Evolutionary conservation across 352 stramenopile species (phyloP), one percentile per base, ranked within the genome.

Genomic region (Aphanomyces invadans): DNA sequence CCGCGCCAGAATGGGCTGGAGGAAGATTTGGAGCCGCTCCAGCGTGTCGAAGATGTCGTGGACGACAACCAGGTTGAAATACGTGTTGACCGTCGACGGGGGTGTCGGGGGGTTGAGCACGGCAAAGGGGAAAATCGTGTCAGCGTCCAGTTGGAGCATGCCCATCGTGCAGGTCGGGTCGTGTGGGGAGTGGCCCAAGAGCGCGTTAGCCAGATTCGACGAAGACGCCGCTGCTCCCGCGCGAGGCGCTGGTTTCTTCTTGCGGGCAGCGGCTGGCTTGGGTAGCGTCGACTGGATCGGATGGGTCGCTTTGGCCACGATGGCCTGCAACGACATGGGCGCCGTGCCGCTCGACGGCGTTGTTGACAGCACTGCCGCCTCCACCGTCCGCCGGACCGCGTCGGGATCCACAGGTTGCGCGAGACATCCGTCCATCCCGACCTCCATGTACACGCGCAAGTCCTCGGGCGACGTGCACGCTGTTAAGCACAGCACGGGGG

Each of bases 31-130:
- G 71, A 97, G 74, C 4, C 87, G 76, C 70, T 98, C 94, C 76
- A 85, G 97, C 39, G 89, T 98, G 62, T 98, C 95, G 65, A 98
- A 98, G 23, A 98, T 75, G 54, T 98, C 94, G 67, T 98, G 92
- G 33, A 96, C 90, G 5, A 98, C 77, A 29, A 98, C 91, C 44
- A 98, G 77, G 65, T 97, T 98, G 76, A 97, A 97, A 62, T 97
- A 91, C 4, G 80, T 81, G 26, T 86, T 79, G 57, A 54, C 76
- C 44, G 44, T 65, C 62, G 17, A 53, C n/a, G 39, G 53, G 26
- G 44, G 42, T 39, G 29, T 25, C n/a, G 60, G 45, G 26, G 75
- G 71, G 21, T 92, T 88, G 26, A 98, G 70, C 0, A 98, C 81
- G 33, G 81, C 88, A 74, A 93, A 98, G 4, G 93, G 93, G 65